These are phyloP conservation scores for Camellia japonica DNA, from an alignment of 148 eudicot genomes.

Conservation along the genomic window DNA sequence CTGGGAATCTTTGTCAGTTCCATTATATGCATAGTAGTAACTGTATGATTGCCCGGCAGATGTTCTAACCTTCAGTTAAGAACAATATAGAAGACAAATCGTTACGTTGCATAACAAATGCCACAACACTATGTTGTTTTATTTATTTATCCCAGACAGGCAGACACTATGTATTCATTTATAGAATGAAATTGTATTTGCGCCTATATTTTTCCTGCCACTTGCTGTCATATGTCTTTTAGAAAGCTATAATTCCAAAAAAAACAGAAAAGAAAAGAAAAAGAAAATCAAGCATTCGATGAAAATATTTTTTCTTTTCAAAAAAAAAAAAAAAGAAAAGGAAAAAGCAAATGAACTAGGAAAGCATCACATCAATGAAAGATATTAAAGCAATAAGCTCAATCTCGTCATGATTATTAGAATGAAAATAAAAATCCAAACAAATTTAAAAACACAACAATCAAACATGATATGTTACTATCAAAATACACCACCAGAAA, in stretches of 20 bases:
- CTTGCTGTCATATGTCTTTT: background rate
- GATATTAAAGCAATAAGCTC: background rate
- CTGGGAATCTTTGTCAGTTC: slow-evolving; percentile 69
- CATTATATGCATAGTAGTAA: slow-evolving; percentile 68
- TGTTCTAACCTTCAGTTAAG: slow-evolving; percentile 42
- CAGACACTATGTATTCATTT: too few relatives aligned
- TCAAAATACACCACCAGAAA: background rate
- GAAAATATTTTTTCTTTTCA: background rate
- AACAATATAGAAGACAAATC: background rate
- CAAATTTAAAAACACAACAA: background rate
- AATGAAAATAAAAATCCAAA: slow-evolving; percentile 1
- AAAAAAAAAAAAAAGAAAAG: background rate
- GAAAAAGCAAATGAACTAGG: background rate
- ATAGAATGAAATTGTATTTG: too few relatives aligned
- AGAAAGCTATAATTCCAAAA: background rate
- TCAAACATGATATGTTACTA: slow-evolving; percentile 1
- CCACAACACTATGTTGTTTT: too few relatives aligned
- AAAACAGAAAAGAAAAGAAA: too few relatives aligned
- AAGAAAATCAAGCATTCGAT: background rate
- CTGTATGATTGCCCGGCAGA: slow-evolving; percentile 53
- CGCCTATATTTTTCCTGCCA: background rate
- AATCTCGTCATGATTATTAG: background rate
- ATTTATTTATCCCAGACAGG: too few relatives aligned
- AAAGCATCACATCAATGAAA: too few relatives aligned
- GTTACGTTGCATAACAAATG: background rate